A percentile compares a stretch with the other conserved stretches of the same genome.
These are phyloP conservation scores for Podospora pseudopauciseta DNA, from an alignment of 495 filamentous ascomycete species.

Conservation along the genomic window DNA sequence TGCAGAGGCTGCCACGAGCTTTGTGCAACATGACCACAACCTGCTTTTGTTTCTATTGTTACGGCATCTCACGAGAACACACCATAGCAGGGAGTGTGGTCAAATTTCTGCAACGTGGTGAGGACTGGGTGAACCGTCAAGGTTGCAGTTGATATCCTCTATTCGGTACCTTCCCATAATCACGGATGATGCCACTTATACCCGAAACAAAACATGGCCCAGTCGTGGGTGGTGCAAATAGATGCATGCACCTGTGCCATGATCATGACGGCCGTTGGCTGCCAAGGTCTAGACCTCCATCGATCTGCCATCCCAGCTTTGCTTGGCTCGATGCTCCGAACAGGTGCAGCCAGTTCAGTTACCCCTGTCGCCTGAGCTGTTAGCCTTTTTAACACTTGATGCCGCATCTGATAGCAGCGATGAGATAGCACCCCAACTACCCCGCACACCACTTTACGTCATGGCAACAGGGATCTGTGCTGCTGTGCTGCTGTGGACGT, in stretches of 20 bases:
- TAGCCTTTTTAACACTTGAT: not conserved
- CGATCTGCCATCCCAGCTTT: constrained; percentile 3
- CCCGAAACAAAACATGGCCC: not conserved
- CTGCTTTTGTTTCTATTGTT: no score
- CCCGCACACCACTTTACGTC: not conserved
- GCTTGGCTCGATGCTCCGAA: not conserved
- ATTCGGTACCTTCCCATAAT: no score
- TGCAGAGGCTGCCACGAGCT: no score
- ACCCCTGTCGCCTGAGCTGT: not conserved
- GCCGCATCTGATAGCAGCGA: not conserved
- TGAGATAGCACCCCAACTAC: not conserved
- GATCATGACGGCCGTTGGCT: not conserved
- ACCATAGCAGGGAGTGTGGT: no score
- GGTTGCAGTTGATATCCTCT: no score
- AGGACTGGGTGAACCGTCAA: no score
- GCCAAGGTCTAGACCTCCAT: constrained; percentile 2
- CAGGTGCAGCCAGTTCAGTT: not conserved
- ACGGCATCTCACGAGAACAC: no score
- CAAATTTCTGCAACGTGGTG: no score
- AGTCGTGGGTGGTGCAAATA: not conserved
- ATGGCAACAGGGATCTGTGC: not conserved
- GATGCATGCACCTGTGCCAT: not conserved
- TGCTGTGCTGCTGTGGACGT: not conserved
- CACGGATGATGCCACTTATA: not conserved
- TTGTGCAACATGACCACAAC: no score